Evolutionary conservation across 805 yeast species (phyloP), one percentile per base, ranked within the genome.

Genomic region (Candida khao-thaluensis): DNA sequence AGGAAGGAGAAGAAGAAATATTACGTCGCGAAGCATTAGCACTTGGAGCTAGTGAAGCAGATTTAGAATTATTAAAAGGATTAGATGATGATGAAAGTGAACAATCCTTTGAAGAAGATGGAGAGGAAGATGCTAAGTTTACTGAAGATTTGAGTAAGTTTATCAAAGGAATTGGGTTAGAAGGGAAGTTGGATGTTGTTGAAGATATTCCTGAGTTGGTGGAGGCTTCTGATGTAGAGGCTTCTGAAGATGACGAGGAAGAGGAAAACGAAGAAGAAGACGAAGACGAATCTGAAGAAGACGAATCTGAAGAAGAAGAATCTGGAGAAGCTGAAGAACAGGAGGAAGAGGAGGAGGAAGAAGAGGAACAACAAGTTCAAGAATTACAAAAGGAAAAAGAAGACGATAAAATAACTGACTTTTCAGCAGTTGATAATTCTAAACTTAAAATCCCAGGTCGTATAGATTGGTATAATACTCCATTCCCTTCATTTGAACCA

Each of bases 1-100:
- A 35, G 2, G 42, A 40, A 17, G 49, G 44, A 7, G 42, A 47
- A 8, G 73, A 65, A 2, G 74, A 65, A 2, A 42, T 66, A 2
- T 58, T 86, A 35, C 79, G 84, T 49, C 77, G 80, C 44, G 95
- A 84, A 64, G 95, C 95, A 2, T 57, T 81, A 10, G 81, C 81
- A 16, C 64, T 90, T 20, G 96, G 97, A 23, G 98, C 96, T 15
- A 74, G 87, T 11, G 93, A 85, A 49, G 90, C 81, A 16, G 97
- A 89, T 58, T 56, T 90, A 32, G 73, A 76, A 30, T 61, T 89
- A 36, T 50, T 90, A 9, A 71, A 73, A 23, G 84, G 72, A 11
- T 50, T 83, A 3, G 62, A 66, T 9, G 77, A 74, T 23, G 76
- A 68, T 20, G 71, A 64, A 20, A 72, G 79, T 49, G 81, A 76